Evolutionary conservation across 73 alveolate genomes (phyloP).

Genomic region (Symbiodinium natans): DNA sequence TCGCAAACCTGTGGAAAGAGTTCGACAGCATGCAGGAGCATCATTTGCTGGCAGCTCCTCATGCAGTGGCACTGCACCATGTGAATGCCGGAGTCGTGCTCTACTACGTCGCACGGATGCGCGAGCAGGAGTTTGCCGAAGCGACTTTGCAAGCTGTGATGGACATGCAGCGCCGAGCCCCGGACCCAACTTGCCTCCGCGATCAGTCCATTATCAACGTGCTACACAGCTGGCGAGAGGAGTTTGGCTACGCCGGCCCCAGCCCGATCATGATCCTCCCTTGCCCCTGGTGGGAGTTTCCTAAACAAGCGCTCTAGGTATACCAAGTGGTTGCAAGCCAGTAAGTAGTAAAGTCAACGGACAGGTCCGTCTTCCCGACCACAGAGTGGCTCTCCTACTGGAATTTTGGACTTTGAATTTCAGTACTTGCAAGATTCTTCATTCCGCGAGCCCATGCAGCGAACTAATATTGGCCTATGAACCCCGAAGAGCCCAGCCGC

Average conservation of each 20-base stretch:
- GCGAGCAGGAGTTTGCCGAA: background rate
- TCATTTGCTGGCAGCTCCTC: conserved; percentile 38
- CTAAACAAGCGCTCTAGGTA: background rate
- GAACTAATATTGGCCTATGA: too few relatives aligned
- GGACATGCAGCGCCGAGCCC: conserved; percentile 9
- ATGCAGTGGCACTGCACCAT: conserved; percentile 39
- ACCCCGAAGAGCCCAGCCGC: too few relatives aligned
- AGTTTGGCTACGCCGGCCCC: conserved; percentile 49
- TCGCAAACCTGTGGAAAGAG: conserved; percentile 11
- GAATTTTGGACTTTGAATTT: background rate
- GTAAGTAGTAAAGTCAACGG: too few relatives aligned
- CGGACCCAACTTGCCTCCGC: conserved; percentile 12
- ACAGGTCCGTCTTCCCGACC: conserved; percentile 46
- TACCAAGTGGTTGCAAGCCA: background rate
- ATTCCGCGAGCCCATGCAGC: too few relatives aligned
- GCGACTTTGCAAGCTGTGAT: conserved; percentile 40
- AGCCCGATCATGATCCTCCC: conserved; percentile 87
- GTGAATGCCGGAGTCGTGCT: conserved; percentile 24
- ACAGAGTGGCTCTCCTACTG: conserved; percentile 94
- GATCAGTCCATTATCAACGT: background rate
- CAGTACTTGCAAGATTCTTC: too few relatives aligned
- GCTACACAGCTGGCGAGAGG: conserved; percentile 52
- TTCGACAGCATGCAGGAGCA: conserved; percentile 35
- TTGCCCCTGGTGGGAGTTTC: conserved; percentile 45
- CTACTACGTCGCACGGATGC: conserved; percentile 67